These are phyloP conservation scores for Setaria italica DNA, from an alignment of 202 grass and related monocot genomes.

Conservation along the genomic window DNA sequence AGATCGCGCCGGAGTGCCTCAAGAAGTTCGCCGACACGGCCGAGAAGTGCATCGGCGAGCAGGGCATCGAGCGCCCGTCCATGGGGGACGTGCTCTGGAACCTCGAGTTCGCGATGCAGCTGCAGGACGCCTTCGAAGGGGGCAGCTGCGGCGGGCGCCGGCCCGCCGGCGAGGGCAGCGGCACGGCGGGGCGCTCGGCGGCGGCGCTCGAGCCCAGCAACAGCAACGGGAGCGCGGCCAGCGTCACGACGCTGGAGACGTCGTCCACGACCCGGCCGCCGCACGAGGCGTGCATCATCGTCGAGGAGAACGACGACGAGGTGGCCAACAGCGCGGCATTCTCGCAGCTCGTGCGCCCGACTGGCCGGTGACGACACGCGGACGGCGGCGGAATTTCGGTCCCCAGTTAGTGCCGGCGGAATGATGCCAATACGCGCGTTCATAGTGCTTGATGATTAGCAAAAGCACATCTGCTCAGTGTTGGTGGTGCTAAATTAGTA, in stretches of 20 bases:
- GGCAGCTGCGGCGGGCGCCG: not conserved
- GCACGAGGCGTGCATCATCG: constrained; percentile 36
- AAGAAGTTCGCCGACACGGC: constrained; percentile 82
- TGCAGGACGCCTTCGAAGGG: constrained; percentile 70
- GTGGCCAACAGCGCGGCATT: constrained; percentile 59
- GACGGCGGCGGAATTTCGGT: not conserved
- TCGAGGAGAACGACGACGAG: constrained; percentile 54
- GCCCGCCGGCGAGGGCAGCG: not conserved
- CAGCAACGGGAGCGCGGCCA: constrained; percentile 40
- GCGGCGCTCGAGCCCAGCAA: constrained; percentile 21
- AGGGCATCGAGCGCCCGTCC: constrained; percentile 72
- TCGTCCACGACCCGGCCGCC: constrained; percentile 36
- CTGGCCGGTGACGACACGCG: constrained; percentile 60
- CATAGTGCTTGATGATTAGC: not conserved
- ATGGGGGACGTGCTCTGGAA: constrained; percentile 97
- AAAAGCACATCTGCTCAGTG: not conserved
- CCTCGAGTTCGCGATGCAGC: constrained; percentile 79
- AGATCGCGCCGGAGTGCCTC: constrained; percentile 81
- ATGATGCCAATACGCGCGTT: not conserved
- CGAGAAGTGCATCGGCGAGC: constrained; percentile 69
- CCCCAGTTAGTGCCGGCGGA: not conserved
- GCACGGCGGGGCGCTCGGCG: not conserved
- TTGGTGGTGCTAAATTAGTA: constrained; percentile 1
- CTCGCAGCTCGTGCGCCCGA: constrained; percentile 83
- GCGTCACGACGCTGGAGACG: constrained; percentile 41